phyloP scores from a whole-genome alignment of 2,329 filamentous ascomycete genomes.

The Apiospora marii region DNA sequence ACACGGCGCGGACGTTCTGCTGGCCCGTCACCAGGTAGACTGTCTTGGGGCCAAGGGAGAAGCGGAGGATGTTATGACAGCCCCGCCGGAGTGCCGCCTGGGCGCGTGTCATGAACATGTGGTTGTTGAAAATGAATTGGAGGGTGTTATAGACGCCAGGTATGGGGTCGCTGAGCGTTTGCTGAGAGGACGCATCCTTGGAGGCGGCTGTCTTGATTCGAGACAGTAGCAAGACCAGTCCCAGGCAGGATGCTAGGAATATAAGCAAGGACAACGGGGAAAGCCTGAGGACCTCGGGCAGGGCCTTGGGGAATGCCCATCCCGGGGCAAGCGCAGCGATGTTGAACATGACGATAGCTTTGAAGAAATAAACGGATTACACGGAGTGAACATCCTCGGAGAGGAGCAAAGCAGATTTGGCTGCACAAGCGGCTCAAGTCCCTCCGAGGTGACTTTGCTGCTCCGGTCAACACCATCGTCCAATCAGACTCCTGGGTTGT shows the following conservation, averaged over 20 bases:
- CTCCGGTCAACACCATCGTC: not conserved
- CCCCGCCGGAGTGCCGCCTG: not conserved
- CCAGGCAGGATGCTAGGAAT: not conserved
- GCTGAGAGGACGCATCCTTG: not conserved
- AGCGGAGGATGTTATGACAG: not conserved
- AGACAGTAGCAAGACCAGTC: not conserved
- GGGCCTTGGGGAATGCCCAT: too few relatives aligned
- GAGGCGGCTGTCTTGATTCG: not conserved
- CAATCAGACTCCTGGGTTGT: not conserved
- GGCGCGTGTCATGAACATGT: not conserved
- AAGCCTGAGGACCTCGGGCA: not conserved
- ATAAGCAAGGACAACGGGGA: not conserved
- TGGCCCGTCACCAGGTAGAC: constrained; percentile 29
- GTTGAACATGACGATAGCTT: not conserved
- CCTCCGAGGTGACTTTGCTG: not conserved
- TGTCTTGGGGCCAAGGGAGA: constrained; percentile 17
- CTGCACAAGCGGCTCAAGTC: not conserved
- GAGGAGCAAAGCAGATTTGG: not conserved
- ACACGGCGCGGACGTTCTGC: constrained; percentile 31
- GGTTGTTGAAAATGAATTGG: not conserved
- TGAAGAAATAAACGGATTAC: too few relatives aligned
- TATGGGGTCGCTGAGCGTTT: not conserved
- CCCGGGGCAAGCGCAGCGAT: too few relatives aligned
- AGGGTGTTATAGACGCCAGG: not conserved
- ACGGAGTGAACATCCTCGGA: not conserved